Evolutionary conservation across 2,329 filamentous ascomycete species (phyloP).

Genomic region (Fusarium coffeatum): DNA sequence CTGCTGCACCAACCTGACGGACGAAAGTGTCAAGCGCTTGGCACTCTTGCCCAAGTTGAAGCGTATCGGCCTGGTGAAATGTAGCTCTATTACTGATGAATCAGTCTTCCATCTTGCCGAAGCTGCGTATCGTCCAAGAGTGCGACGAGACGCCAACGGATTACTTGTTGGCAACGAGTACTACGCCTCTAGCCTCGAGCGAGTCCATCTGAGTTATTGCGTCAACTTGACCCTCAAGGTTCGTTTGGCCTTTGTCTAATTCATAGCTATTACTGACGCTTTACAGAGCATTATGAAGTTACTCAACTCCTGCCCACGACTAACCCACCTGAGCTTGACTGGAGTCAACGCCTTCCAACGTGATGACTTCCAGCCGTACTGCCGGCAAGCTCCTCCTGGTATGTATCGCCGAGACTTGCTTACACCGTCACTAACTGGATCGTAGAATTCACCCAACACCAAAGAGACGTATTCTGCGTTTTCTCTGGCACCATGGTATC

Average conservation of each 20-base stretch:
- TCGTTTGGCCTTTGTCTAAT: slow-evolving; percentile 50
- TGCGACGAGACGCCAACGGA: slow-evolving; percentile 61
- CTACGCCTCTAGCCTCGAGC: slow-evolving; percentile 77
- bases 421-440: slow-evolving; percentile 41
- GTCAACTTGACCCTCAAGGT: slow-evolving; percentile 84
- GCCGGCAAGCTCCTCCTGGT: slow-evolving; percentile 84
- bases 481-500: slow-evolving; percentile 90
- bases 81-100: slow-evolving; percentile 86
- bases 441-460: slow-evolving; percentile 91
- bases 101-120: slow-evolving; percentile 88
- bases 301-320: slow-evolving; percentile 88
- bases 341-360: slow-evolving; percentile 91
- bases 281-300: slow-evolving; percentile 86
- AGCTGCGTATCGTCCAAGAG: slow-evolving; percentile 67
- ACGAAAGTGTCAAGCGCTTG: slow-evolving; percentile 84
- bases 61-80: slow-evolving; percentile 95
- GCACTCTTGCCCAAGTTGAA: slow-evolving; percentile 92
- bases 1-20: slow-evolving; percentile 91
- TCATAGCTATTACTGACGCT: slow-evolving; percentile 29
- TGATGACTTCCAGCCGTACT: slow-evolving; percentile 85
- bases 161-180: slow-evolving; percentile 63
- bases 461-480: slow-evolving; percentile 95
- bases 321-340: slow-evolving; percentile 94
- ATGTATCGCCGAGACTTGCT: slow-evolving; percentile 43
- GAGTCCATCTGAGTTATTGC: slow-evolving; percentile 97